phyloP scores from a whole-genome alignment of 2,329 filamentous ascomycete genomes.

The Fusarium avenaceum region DNA sequence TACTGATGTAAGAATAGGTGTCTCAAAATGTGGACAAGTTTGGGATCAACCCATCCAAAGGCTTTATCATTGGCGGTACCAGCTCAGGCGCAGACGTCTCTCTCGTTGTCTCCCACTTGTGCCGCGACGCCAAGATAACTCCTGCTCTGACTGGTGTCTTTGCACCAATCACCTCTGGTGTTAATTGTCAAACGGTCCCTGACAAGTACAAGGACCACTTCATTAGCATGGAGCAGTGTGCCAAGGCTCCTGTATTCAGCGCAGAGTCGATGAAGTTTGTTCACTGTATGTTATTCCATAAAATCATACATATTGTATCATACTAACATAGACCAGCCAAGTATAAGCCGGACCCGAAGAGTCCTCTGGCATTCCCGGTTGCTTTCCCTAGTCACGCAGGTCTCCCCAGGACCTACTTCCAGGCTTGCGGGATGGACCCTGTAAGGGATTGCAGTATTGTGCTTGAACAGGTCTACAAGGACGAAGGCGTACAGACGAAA shows the following conservation, averaged over 20 bases:
- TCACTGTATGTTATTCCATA: conserved; percentile 29
- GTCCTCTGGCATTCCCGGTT: conserved; percentile 48
- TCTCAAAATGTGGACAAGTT: conserved; percentile 38
- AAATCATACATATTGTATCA: not conserved
- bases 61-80: conserved; percentile 46
- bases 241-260: conserved; percentile 42
- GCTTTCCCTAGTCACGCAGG: conserved; percentile 34
- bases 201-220: conserved; percentile 49
- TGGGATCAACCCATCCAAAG: conserved; percentile 46
- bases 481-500: conserved; percentile 48
- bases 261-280: conserved; percentile 46
- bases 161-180: conserved; percentile 42
- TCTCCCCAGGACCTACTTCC: conserved; percentile 53
- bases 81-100: conserved; percentile 51
- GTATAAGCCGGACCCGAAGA: conserved; percentile 45
- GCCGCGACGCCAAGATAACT: conserved; percentile 22
- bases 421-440: conserved; percentile 51
- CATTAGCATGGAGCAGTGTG: conserved; percentile 49
- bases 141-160: conserved; percentile 50
- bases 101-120: conserved; percentile 46
- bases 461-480: conserved; percentile 50
- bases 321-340: conserved; percentile 34
- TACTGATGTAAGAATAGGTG: conserved; percentile 28
- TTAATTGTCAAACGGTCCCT: conserved; percentile 44
- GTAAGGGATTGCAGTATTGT: conserved; percentile 50